These are phyloP conservation scores for Pythium oligandrum DNA, from an alignment of 352 stramenopile genomes.

Conservation along the genomic window DNA sequence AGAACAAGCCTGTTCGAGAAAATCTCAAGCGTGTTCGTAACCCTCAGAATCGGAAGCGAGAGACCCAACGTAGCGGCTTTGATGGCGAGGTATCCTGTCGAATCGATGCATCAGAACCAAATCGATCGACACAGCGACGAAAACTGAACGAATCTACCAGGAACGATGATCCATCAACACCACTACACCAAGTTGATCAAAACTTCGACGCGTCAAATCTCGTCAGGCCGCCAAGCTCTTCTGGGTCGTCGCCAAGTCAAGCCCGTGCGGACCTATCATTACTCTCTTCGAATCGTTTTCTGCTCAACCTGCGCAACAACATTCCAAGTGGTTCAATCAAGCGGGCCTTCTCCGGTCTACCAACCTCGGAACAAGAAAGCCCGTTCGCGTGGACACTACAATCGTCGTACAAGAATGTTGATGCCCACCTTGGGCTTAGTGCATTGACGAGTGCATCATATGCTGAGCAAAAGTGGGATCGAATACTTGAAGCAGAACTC, in stretches of 20 bases:
- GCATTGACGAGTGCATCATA: slow-evolving; percentile 11
- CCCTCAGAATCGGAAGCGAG: slow-evolving; percentile 39
- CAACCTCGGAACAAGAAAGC: slow-evolving; percentile 8
- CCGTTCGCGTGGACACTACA: slow-evolving; percentile 6
- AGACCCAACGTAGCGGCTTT: slow-evolving; percentile 59
- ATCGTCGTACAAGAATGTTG: too few species aligned
- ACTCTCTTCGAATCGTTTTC: slow-evolving; percentile 6
- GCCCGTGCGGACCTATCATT: background rate
- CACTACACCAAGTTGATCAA: background rate
- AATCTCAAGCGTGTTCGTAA: slow-evolving; percentile 50
- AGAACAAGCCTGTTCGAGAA: slow-evolving; percentile 31
- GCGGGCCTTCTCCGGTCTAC: background rate
- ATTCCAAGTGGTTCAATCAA: too few species aligned
- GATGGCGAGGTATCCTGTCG: slow-evolving; percentile 59
- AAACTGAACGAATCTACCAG: too few species aligned
- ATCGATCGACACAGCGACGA: too few species aligned
- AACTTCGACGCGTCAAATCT: too few species aligned
- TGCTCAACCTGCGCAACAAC: too few species aligned
- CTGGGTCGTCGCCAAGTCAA: too few species aligned
- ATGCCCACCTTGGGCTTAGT: too few species aligned
- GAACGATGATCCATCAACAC: background rate
- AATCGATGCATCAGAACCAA: slow-evolving; percentile 18
- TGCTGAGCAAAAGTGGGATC: slow-evolving; percentile 74
- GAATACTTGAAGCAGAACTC: slow-evolving; percentile 45
- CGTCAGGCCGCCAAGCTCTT: too few species aligned